Conservation (phyloP, 2,329 filamentous ascomycete species). For the Nakataea oryzae region DNA sequence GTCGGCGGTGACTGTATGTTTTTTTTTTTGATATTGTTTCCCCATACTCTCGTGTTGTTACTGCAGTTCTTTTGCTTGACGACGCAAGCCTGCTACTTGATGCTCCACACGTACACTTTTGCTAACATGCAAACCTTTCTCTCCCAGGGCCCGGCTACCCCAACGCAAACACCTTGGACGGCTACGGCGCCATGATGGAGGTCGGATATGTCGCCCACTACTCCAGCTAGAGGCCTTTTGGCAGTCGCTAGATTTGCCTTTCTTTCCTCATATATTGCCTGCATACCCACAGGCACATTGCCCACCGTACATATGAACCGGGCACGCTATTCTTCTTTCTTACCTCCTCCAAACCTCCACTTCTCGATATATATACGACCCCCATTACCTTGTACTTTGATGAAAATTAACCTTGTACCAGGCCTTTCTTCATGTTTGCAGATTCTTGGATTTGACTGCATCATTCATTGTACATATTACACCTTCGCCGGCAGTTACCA, state of each 20-base stretch:
- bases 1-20: conserved; percentile 39
- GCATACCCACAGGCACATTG: background rate
- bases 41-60: background rate
- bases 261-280: background rate
- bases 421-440: too few species aligned
- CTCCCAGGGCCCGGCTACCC: conserved; percentile 30
- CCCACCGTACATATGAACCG: background rate
- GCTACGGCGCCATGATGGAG: conserved; percentile 17
- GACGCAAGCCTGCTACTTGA: too few species aligned
- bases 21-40: background rate
- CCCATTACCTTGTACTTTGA: too few species aligned
- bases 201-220: conserved; percentile 18
- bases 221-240: background rate
- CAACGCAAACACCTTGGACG: conserved; percentile 17
- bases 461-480: too few species aligned
- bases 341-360: too few species aligned
- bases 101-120: too few species aligned
- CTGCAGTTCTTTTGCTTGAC: background rate
- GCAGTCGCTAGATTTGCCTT: background rate
- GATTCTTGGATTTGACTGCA: too few species aligned
- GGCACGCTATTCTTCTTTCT: background rate
- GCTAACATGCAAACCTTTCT: background rate
- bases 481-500: too few species aligned
- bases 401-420: too few species aligned
- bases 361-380: too few species aligned